Evolutionary conservation across 768 basidiomycete species (phyloP).

Genomic region (Kwoniella sp.): DNA sequence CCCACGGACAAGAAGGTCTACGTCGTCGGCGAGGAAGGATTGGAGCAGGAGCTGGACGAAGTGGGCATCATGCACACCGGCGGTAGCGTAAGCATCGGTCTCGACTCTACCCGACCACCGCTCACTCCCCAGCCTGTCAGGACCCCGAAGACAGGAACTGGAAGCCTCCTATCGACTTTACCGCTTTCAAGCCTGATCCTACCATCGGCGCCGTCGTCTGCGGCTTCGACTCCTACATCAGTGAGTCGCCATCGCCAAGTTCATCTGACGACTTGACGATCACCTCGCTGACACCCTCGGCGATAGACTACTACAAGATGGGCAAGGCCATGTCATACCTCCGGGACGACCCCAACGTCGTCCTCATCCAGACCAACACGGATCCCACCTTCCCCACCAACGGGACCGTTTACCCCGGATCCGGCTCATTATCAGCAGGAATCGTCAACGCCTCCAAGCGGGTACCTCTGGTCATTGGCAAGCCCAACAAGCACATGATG

Average conservation of each 20-base stretch:
- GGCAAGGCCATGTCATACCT: slow-evolving; percentile 90
- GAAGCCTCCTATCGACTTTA: slow-evolving; percentile 56
- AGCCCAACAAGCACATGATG: slow-evolving; percentile 85
- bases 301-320: slow-evolving; percentile 86
- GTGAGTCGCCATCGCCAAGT: slow-evolving; percentile 20
- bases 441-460: slow-evolving; percentile 61
- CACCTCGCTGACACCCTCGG: too few species aligned
- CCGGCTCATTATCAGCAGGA: slow-evolving; percentile 78
- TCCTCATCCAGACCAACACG: slow-evolving; percentile 85
- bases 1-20: slow-evolving; percentile 90
- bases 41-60: slow-evolving; percentile 87
- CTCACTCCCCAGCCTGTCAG: slow-evolving; percentile 51
- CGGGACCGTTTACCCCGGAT: slow-evolving; percentile 65
- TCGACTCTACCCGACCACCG: neutral
- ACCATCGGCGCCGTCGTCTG: slow-evolving; percentile 88
- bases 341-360: slow-evolving; percentile 68
- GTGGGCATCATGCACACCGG: slow-evolving; percentile 78
- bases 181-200: slow-evolving; percentile 60
- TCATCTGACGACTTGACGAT: neutral
- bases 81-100: slow-evolving; percentile 64
- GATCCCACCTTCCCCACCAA: slow-evolving; percentile 82
- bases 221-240: slow-evolving; percentile 78
- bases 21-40: slow-evolving; percentile 83
- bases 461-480: slow-evolving; percentile 76
- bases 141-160: slow-evolving; percentile 79